Evolutionary conservation across 164 flowering plant species (phyloP), one percentile per base, ranked within the genome.

Genomic region (Umbilicus rupestris): DNA sequence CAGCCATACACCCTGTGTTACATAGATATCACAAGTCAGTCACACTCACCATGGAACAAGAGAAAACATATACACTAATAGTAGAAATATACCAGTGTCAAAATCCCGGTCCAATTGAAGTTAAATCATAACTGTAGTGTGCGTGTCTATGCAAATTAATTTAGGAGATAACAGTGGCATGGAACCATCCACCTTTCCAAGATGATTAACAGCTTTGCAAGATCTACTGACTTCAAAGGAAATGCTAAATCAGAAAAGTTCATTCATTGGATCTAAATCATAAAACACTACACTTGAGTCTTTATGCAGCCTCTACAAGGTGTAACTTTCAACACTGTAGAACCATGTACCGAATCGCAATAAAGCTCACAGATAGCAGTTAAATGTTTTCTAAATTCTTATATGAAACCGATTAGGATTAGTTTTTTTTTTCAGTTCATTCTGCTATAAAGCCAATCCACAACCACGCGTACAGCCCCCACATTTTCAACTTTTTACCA

Each of bases 1-100:
- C 97, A 57, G 97, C 97, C 94, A 92, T 92, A 79, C 97, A 92
- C 42, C 97, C 97, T 92, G 81, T 52, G 31, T 52, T 49, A 49
- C 28, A 46, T 50, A 52, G 20, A 52, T 3, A 41, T 11, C 59
- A 26, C 31, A 24, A 52, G 31, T 14, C 14, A 14, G 31, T 52
- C 26, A 12, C 55, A 46, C 17, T 6, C 11, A 26, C 35, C 44
- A 64, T 12, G n/a, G 49, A 22, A 42, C 24, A 42, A 9, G 28
- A 64, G n/a, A 14, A 64, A 11, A 39, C 41, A 64, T 44, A 20
- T 11, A 42, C 16, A 42, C 66, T 26, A 16, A 17, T 17, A 26
- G 59, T 52, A 24, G 44, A 9, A 41, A 41, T 14, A 35, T 35
- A 3, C 3, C 57, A 19, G 3, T 26, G 9, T 50, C 29, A 11